Conservation (phyloP, 352 stramenopile genomes). For the Phytophthora colocasiae region DNA sequence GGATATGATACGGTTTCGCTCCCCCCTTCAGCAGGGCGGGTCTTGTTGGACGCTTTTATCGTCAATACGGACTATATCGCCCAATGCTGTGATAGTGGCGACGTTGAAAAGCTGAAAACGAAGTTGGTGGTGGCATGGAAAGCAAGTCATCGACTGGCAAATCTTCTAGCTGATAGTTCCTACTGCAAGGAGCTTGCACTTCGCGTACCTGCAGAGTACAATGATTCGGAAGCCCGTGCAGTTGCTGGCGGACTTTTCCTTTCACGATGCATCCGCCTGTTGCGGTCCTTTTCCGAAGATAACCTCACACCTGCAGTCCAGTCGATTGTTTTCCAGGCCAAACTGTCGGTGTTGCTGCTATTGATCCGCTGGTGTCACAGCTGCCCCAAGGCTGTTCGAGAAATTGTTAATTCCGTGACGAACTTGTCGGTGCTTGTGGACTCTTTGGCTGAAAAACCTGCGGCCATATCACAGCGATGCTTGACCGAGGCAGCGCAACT, state of each 20-base stretch:
- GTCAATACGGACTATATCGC: conserved; percentile 54
- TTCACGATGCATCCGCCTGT: conserved; percentile 59
- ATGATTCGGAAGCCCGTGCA: conserved; percentile 50
- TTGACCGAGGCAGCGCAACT: conserved; percentile 42
- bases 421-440: conserved; percentile 68
- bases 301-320: conserved; percentile 18
- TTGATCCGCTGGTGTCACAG: conserved; percentile 68
- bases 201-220: conserved; percentile 61
- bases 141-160: conserved; percentile 63
- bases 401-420: conserved; percentile 63
- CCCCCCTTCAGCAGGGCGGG: conserved; percentile 45
- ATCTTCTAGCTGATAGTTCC: conserved; percentile 51
- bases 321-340: conserved; percentile 61
- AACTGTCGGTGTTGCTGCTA: conserved; percentile 56
- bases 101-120: conserved; percentile 30
- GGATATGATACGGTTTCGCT: conserved; percentile 23
- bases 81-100: conserved; percentile 14
- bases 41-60: conserved; percentile 63
- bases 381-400: conserved; percentile 63
- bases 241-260: conserved; percentile 69
- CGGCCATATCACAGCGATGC: conserved; percentile 11
- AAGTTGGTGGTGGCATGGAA: conserved; percentile 64
- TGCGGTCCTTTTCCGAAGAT: conserved; percentile 26
- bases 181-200: conserved; percentile 80
- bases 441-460: conserved; percentile 23